phyloP scores from a whole-genome alignment of 2,329 filamentous ascomycete species.

The Drechmeria coniospora region DNA sequence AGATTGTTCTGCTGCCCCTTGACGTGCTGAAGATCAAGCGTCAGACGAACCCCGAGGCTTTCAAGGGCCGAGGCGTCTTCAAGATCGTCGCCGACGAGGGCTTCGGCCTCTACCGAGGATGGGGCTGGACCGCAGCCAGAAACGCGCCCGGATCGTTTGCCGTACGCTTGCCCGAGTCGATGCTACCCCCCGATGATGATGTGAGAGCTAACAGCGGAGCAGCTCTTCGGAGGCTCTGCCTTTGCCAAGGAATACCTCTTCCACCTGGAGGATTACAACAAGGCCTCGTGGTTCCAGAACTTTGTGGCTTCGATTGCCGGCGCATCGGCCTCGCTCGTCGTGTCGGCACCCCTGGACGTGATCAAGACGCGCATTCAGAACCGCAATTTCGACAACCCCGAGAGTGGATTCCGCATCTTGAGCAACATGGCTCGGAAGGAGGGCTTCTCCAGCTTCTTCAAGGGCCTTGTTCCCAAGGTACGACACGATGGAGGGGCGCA shows the following conservation, averaged over 20 bases:
- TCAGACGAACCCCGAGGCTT: constrained; percentile 97
- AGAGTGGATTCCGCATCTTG: constrained; percentile 83
- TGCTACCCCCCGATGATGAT: not conserved
- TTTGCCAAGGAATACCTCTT: constrained; percentile 97
- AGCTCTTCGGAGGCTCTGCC: constrained; percentile 94
- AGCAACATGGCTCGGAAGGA: constrained; percentile 88
- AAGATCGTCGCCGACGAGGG: constrained; percentile 87
- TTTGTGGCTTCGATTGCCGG: constrained; percentile 92
- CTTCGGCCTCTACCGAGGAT: constrained; percentile 87
- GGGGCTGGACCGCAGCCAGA: constrained; percentile 92
- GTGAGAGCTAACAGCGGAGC: too few species aligned
- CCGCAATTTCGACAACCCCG: constrained; percentile 95
- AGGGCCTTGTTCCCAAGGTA: constrained; percentile 86
- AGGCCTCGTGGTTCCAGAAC: constrained; percentile 87
- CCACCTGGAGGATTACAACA: constrained; percentile 84
- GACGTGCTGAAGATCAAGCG: constrained; percentile 99
- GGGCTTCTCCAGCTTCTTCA: constrained; percentile 81
- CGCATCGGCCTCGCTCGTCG: constrained; percentile 85
- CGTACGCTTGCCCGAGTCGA: constrained; percentile 35
- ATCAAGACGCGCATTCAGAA: constrained; percentile 99
- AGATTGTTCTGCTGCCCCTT: constrained; percentile 86
- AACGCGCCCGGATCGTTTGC: constrained; percentile 96
- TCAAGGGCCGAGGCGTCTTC: constrained; percentile 82
- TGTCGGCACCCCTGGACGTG: constrained; percentile 91
- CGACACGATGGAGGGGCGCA: too few species aligned